Percentiles rank a stretch among this genome's conserved stretches.
Evolutionary conservation across 345 rosid genomes (phyloP).

Genomic region (Microcos paniculata): DNA sequence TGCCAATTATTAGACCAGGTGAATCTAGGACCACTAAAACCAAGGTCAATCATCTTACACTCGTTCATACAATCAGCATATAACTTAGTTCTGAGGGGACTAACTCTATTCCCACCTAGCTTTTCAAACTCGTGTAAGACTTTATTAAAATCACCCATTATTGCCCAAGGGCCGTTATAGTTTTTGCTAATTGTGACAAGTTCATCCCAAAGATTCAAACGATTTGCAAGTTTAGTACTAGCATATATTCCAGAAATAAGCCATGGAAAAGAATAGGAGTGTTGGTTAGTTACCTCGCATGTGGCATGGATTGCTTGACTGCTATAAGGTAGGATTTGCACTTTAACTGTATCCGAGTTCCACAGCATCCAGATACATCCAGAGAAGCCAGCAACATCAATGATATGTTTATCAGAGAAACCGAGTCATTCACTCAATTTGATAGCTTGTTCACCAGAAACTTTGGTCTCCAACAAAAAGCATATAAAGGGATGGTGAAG

Average conservation of each 20-base stretch:
- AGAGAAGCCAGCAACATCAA: too few species aligned
- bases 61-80: too few species aligned
- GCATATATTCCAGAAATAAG: neutral
- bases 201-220: neutral
- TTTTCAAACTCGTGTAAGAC: neutral
- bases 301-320: too few species aligned
- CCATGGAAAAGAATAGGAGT: neutral
- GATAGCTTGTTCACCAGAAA: too few species aligned
- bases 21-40: neutral
- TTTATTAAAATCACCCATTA: neutral
- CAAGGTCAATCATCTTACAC: neutral
- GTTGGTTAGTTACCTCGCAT: too few species aligned
- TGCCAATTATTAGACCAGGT: neutral
- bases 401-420: too few species aligned
- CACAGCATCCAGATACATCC: too few species aligned
- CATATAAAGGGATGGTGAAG: too few species aligned
- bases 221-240: neutral
- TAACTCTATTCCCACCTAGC: neutral
- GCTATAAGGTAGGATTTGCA: too few species aligned
- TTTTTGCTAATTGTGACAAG: neutral
- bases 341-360: too few species aligned
- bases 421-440: too few species aligned
- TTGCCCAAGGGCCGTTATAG: neutral
- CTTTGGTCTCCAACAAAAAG: too few species aligned
- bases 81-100: neutral